phyloP scores from a whole-genome alignment of 371 early-diverging fungal species.

The Lichtheimia ornata region DNA sequence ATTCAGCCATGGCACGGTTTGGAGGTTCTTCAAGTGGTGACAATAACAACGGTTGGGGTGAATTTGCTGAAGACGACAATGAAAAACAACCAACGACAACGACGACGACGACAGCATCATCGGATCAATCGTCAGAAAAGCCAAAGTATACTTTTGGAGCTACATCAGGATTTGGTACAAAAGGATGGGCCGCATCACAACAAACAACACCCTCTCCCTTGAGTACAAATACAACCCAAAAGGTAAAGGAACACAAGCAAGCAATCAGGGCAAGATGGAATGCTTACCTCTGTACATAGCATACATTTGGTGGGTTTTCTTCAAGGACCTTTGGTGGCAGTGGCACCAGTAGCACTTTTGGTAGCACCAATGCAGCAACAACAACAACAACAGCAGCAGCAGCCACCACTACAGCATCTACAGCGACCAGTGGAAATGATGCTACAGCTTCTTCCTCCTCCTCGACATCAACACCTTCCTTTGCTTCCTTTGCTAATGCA shows the following conservation, averaged over 20 bases:
- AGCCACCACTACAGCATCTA: too few species aligned
- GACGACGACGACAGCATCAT: not conserved
- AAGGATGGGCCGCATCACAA: constrained; percentile 28
- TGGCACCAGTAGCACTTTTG: too few species aligned
- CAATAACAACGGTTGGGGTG: constrained; percentile 43
- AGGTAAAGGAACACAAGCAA: constrained; percentile 22
- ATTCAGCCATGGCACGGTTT: constrained; percentile 25
- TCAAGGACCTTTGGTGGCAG: constrained; percentile 4
- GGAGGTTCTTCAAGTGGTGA: constrained; percentile 15
- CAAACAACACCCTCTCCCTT: constrained; percentile 11
- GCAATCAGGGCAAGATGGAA: not conserved
- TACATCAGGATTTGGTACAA: constrained; percentile 49
- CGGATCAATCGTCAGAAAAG: constrained; percentile 15
- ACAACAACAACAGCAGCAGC: not conserved
- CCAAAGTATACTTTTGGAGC: constrained; percentile 51
- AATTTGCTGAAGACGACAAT: constrained; percentile 41
- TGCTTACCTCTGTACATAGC: not conserved
- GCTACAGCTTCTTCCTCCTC: constrained; percentile 1
- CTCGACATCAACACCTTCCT: constrained; percentile 22
- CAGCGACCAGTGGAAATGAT: too few species aligned
- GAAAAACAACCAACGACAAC: constrained; percentile 4
- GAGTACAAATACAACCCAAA: constrained; percentile 28
- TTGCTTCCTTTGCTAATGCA: constrained; percentile 43
- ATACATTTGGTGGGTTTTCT: constrained; percentile 34
- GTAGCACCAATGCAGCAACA: not conserved